These are phyloP conservation scores for Stemphylium beticola DNA, from an alignment of 2,329 filamentous ascomycete species.

Conservation along the genomic window DNA sequence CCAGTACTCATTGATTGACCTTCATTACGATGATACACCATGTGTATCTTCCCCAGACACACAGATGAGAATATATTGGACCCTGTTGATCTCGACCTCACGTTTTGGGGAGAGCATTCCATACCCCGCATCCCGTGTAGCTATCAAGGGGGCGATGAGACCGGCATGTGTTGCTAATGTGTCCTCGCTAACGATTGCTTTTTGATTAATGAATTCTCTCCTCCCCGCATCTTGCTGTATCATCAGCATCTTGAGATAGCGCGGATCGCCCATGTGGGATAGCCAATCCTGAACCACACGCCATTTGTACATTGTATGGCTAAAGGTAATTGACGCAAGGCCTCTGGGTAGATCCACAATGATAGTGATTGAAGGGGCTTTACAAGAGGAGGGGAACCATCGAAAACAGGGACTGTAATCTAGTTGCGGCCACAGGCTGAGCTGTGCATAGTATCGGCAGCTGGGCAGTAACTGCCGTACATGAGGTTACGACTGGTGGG, in stretches of 20 bases:
- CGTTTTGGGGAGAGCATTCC: not conserved
- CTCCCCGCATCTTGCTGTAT: not conserved
- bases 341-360: not conserved
- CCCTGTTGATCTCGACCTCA: not conserved
- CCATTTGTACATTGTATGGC: constrained; percentile 5
- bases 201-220: not conserved
- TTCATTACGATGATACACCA: constrained; percentile 3
- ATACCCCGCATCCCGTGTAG: constrained; percentile 1
- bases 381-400: not conserved
- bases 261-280: not conserved
- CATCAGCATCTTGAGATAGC: not conserved
- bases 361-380: not conserved
- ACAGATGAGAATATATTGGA: constrained; percentile 4
- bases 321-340: not conserved
- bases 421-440: not conserved
- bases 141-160: not conserved
- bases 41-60: not conserved
- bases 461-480: constrained; percentile 13
- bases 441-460: constrained; percentile 1
- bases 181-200: not conserved
- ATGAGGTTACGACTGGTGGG: constrained; percentile 7
- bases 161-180: not conserved
- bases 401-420: not conserved
- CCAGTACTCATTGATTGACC: not conserved
- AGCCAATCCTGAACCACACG: not conserved